phyloP scores from a whole-genome alignment of 345 rosid species.

The Brassica rapa region DNA sequence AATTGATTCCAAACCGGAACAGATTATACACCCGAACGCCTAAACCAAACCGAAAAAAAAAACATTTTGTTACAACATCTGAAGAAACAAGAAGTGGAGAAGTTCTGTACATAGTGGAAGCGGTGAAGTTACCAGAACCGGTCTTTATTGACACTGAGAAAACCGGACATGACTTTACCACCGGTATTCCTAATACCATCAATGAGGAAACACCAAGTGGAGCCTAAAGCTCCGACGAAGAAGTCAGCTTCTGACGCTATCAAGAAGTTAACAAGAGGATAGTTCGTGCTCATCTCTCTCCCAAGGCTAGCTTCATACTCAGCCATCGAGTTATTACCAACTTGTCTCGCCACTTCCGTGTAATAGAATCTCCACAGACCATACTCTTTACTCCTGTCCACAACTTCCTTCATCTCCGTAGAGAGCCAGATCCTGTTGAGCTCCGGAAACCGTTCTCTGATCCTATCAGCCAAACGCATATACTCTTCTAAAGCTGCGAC shows the following conservation, averaged over 20 bases:
- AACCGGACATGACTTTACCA: slow-evolving; percentile 94
- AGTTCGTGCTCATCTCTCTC: slow-evolving; percentile 85
- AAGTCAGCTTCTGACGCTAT: slow-evolving; percentile 91
- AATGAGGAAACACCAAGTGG: slow-evolving; percentile 95
- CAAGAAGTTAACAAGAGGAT: slow-evolving; percentile 89
- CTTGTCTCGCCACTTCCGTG: slow-evolving; percentile 78
- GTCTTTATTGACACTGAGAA: slow-evolving; percentile 89
- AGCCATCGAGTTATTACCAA: slow-evolving; percentile 80
- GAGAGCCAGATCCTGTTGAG: slow-evolving; percentile 84
- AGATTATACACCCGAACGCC: too few relatives aligned
- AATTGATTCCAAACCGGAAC: neutral
- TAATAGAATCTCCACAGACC: slow-evolving; percentile 72
- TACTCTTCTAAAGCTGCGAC: slow-evolving; percentile 69
- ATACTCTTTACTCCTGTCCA: slow-evolving; percentile 56
- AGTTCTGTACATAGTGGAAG: neutral
- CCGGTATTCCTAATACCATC: slow-evolving; percentile 98
- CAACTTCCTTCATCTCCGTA: slow-evolving; percentile 90
- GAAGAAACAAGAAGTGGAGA: slow-evolving; percentile 14
- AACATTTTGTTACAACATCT: slow-evolving; percentile 23
- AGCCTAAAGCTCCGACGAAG: slow-evolving; percentile 90
- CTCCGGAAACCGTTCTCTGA: slow-evolving; percentile 64
- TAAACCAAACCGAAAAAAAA: neutral
- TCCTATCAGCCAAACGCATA: slow-evolving; percentile 65
- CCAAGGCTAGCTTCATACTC: slow-evolving; percentile 86
- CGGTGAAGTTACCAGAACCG: slow-evolving; percentile 70